Evolutionary conservation across 129 eudicot species (phyloP).

Genomic region (Chrysanthemum makinoi): DNA sequence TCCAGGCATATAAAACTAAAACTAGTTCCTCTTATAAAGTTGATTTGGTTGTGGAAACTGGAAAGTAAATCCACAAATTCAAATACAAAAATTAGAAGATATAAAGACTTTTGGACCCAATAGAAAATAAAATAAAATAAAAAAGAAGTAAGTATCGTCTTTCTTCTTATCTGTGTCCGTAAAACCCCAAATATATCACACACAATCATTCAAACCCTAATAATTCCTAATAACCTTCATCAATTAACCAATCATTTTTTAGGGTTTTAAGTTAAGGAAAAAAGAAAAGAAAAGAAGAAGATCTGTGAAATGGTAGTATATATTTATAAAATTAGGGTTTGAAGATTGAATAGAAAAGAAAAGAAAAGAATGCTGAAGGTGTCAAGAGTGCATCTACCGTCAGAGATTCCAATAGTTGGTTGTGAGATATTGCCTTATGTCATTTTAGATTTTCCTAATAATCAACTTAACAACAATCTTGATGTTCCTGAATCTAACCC

Average conservation of each 20-base stretch:
- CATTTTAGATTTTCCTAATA: constrained; percentile 49
- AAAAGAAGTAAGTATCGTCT: constrained; percentile 5
- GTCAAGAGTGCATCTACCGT: constrained; percentile 75
- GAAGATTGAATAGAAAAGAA: neutral
- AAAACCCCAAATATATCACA: constrained; percentile 30
- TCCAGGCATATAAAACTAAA: too few relatives aligned
- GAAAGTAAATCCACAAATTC: neutral
- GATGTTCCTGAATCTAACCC: constrained; percentile 55
- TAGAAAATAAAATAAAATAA: neutral
- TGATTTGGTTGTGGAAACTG: too few relatives aligned
- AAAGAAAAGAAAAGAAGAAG: too few relatives aligned
- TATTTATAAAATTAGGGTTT: constrained; percentile 28
- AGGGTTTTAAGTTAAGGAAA: neutral
- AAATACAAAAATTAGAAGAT: neutral
- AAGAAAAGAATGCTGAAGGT: constrained; percentile 57
- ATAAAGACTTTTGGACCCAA: neutral
- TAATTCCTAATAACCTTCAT: constrained; percentile 15
- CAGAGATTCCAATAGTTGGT: constrained; percentile 89
- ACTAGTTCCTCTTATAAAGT: too few relatives aligned
- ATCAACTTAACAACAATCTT: constrained; percentile 19
- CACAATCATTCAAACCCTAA: constrained; percentile 31
- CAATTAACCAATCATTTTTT: constrained; percentile 15
- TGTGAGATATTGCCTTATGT: constrained; percentile 82
- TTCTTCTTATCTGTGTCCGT: constrained; percentile 31
- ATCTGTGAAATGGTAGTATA: too few relatives aligned